Base-by-base conservation (phyloP, 192 early-diverging fungal species). In the Lunasporangiospora selenospora region DNA sequence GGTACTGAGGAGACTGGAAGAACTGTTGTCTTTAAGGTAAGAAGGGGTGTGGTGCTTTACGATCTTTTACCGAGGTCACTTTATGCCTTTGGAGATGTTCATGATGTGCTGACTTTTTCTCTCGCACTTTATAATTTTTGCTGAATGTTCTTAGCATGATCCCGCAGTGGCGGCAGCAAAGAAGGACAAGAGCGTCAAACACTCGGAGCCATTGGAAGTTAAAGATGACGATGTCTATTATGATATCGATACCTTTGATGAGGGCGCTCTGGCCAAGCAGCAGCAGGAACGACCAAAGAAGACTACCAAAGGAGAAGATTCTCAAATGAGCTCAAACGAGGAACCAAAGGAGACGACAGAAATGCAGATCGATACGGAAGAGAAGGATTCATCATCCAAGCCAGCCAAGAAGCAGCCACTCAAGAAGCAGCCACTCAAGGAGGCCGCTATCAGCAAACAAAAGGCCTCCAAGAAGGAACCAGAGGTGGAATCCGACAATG, bases 211-310 rank as follows among this genome's bases (percentile, higher is more conserved):
- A 19, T 50, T 88, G 19, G 32, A 58, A 4, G 59, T 80, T 4
- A 64, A 77, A 16, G 84, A 86, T 27, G 75, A 61, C 41, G 67
- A 61, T 6, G 55, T 80, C 0, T 95, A 83, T 61, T 89, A 91
- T 42, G 79, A 85, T 56, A 79, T 96, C 24, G 95, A 95, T 63
- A 91, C 90, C 24, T 95, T 92, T 79, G 81, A 90, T 39, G 91
- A 94, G 47, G 78, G 86, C 45, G 33, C 47, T 21, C 46, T 67
- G 13, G 43, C 27, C n/a, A 48, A 69, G 41, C 63, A 24, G n/a
- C 21, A 46, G 64, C 79, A 51, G 39, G 49, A 67, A n/a, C 53
- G 58, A 60, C 8, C 33, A 6, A 65, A 54, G 15, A 45, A 64
- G 2, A 29, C 11, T n/a, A 61, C 37, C 3, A 29, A 39, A 11